Percentiles rank a stretch among this genome's conserved stretches.
phyloP scores from a whole-genome alignment of 768 basidiomycete species.

The Trametes meyenii region DNA sequence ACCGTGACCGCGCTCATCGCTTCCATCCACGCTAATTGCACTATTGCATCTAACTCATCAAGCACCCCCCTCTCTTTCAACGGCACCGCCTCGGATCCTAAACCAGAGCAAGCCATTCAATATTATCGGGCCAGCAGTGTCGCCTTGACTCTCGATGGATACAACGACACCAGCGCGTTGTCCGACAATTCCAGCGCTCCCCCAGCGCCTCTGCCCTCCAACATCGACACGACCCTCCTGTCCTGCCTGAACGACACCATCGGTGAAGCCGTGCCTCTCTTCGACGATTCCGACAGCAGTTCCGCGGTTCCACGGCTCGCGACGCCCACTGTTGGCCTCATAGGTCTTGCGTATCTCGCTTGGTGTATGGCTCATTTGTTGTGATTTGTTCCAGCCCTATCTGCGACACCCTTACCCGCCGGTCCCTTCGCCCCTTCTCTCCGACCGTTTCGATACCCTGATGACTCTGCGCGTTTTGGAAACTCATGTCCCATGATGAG shows the following conservation, averaged over 20 bases:
- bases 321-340: conserved; percentile 1
- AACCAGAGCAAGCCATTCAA: conserved; percentile 40
- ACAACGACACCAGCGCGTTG: conserved; percentile 62
- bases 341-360: conserved; percentile 11
- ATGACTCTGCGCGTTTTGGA: background rate
- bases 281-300: conserved; percentile 27
- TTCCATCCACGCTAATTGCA: conserved; percentile 35
- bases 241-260: conserved; percentile 67
- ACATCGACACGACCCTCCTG: conserved; percentile 52
- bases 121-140: conserved; percentile 72
- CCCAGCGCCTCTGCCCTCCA: conserved; percentile 53
- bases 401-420: background rate
- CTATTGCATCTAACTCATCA: conserved; percentile 34
- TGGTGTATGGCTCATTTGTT: conserved; percentile 14
- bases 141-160: conserved; percentile 62
- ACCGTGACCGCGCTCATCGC: conserved; percentile 38
- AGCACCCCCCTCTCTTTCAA: conserved; percentile 35
- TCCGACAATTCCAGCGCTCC: conserved; percentile 42
- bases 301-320: background rate
- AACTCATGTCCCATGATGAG: background rate
- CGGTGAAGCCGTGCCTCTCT: conserved; percentile 56
- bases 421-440: too few species aligned
- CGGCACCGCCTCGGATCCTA: conserved; percentile 28
- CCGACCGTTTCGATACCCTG: background rate
- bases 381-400: background rate